Percentiles rank a stretch among this genome's conserved stretches.
phyloP scores from a whole-genome alignment of 371 early-diverging fungal genomes.

The Chytridium lagenaria region DNA sequence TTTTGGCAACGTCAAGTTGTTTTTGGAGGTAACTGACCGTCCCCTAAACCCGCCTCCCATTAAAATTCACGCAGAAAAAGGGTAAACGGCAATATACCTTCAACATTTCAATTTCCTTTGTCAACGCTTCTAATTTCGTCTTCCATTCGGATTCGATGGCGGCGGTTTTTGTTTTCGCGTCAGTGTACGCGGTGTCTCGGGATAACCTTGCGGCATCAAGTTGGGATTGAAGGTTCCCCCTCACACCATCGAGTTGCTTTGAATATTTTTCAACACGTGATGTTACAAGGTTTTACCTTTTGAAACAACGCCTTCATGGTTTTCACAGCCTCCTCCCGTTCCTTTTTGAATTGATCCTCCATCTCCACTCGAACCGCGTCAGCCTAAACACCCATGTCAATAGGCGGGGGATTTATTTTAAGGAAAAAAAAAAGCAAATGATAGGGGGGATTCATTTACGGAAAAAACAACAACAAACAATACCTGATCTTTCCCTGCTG shows the following conservation, averaged over 20 bases:
- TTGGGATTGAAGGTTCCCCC: not conserved
- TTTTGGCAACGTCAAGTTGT: too few relatives aligned
- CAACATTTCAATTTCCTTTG: not conserved
- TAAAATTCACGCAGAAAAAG: too few relatives aligned
- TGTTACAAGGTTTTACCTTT: not conserved
- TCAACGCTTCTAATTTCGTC: not conserved
- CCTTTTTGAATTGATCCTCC: not conserved
- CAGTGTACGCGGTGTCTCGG: not conserved
- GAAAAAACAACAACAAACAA: not conserved
- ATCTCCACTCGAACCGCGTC: not conserved
- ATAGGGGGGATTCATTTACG: too few relatives aligned
- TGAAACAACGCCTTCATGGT: slow-evolving; percentile 1
- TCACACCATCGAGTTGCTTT: not conserved
- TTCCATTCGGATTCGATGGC: not conserved
- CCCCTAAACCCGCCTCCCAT: too few relatives aligned
- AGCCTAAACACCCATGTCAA: not conserved
- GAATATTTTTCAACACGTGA: too few relatives aligned
- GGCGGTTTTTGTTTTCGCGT: not conserved
- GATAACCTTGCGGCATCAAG: slow-evolving; percentile 7
- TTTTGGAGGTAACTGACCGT: too few relatives aligned
- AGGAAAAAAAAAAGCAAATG: too few relatives aligned
- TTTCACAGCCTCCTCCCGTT: not conserved
- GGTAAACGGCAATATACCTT: too few relatives aligned
- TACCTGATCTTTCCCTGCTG: slow-evolving; percentile 34
- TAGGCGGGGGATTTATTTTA: too few relatives aligned